A percentile compares a stretch with the other conserved stretches of the same genome.
Conservation (phyloP, 2,329 filamentous ascomycete species). For the Nakataea oryzae region DNA sequence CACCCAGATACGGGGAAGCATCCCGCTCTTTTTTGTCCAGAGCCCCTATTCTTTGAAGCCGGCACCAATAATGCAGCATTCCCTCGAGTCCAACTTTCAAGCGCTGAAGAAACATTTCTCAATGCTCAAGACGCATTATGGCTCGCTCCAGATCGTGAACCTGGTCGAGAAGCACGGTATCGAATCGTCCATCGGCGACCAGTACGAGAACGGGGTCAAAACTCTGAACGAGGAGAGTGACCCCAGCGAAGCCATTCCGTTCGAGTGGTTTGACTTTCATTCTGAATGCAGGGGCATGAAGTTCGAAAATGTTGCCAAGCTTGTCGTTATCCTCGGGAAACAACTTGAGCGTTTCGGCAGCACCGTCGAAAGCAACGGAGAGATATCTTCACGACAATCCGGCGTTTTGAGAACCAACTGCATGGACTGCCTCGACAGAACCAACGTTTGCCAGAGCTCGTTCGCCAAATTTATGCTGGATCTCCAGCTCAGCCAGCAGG, state of each 20-base stretch:
- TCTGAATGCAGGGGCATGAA: conserved; percentile 89
- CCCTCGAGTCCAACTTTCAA: conserved; percentile 62
- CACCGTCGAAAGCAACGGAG: conserved; percentile 41
- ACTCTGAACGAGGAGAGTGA: conserved; percentile 52
- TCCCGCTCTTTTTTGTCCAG: conserved; percentile 91
- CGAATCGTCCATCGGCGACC: conserved; percentile 68
- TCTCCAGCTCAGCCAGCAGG: conserved; percentile 63
- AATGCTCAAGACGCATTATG: conserved; percentile 59
- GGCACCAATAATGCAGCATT: conserved; percentile 71
- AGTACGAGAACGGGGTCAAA: conserved; percentile 61
- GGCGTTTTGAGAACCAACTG: conserved; percentile 91
- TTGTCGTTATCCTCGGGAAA: conserved; percentile 60
- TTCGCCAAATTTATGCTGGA: conserved; percentile 79
- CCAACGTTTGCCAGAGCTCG: conserved; percentile 90
- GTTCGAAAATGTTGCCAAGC: conserved; percentile 82
- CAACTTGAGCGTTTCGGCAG: conserved; percentile 64
- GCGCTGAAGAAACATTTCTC: conserved; percentile 76
- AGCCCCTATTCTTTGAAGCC: conserved; percentile 91
- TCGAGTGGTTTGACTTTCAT: conserved; percentile 98
- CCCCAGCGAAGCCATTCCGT: conserved; percentile 39
- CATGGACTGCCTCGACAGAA: conserved; percentile 96
- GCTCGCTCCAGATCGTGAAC: conserved; percentile 66
- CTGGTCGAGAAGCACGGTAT: conserved; percentile 82
- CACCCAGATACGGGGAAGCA: conserved; percentile 79
- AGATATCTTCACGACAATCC: conserved; percentile 41